These are phyloP conservation scores for Diplodia mutila DNA, from an alignment of 2,329 filamentous ascomycete species.

Conservation along the genomic window DNA sequence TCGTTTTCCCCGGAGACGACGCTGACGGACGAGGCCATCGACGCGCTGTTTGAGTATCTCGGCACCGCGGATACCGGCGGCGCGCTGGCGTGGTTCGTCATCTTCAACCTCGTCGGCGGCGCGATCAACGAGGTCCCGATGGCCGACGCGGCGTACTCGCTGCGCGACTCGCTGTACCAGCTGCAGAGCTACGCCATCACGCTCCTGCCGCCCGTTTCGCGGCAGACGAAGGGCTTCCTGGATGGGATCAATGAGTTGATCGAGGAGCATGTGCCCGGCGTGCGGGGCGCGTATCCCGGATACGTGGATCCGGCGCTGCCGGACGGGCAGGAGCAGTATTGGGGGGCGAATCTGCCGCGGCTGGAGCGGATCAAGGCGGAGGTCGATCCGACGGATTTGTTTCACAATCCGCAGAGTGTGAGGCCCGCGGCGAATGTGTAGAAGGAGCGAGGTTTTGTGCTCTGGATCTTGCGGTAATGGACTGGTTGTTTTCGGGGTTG, in stretches of 20 bases:
- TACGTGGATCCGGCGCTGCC: constrained; percentile 56
- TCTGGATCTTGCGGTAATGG: too few species aligned
- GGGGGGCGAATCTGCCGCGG: constrained; percentile 42
- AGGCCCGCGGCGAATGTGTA: constrained; percentile 28
- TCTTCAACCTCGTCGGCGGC: constrained; percentile 42
- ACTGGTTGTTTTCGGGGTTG: too few species aligned
- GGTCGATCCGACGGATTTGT: constrained; percentile 46
- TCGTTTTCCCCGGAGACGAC: constrained; percentile 38
- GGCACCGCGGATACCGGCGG: constrained; percentile 39
- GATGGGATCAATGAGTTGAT: constrained; percentile 47
- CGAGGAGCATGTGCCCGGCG: constrained; percentile 35
- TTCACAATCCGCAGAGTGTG: constrained; percentile 43
- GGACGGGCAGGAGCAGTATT: constrained; percentile 52
- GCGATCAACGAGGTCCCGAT: constrained; percentile 38
- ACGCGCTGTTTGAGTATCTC: constrained; percentile 40
- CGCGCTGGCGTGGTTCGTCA: constrained; percentile 38
- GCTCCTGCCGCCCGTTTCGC: constrained; percentile 36
- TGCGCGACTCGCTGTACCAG: constrained; percentile 41
- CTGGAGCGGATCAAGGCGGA: constrained; percentile 45
- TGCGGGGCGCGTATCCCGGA: constrained; percentile 54
- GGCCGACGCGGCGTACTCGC: constrained; percentile 40
- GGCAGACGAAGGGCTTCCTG: constrained; percentile 45
- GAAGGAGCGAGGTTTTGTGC: not conserved
- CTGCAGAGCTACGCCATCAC: constrained; percentile 44
- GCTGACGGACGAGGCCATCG: constrained; percentile 37